Conservation (phyloP, 129 eudicot species). For the Helianthus tuberosus region DNA sequence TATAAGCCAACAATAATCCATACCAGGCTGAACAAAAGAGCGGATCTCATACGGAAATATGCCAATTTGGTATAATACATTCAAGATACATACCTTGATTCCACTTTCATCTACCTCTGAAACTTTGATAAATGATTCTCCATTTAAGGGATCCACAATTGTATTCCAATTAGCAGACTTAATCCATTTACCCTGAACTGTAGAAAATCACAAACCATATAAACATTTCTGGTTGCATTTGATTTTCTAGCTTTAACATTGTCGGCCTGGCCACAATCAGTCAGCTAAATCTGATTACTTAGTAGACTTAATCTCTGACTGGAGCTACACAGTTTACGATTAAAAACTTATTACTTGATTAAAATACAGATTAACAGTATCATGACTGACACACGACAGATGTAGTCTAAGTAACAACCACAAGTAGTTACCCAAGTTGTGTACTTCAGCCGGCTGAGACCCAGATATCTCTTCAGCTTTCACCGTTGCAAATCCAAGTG, state of each 20-base stretch:
- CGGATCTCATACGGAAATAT: neutral
- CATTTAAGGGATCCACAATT: constrained; percentile 86
- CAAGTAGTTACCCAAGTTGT: constrained; percentile 63
- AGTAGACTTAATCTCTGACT: constrained; percentile 16
- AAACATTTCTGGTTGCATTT: constrained; percentile 3
- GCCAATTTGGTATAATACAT: neutral
- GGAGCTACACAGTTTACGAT: constrained; percentile 5
- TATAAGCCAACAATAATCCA: constrained; percentile 17
- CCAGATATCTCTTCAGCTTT: constrained; percentile 81
- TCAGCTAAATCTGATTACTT: constrained; percentile 3
- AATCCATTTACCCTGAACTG: constrained; percentile 98
- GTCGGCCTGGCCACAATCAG: neutral
- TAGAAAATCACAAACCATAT: constrained; percentile 26
- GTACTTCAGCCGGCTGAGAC: constrained; percentile 88
- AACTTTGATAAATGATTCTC: constrained; percentile 87
- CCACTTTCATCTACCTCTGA: constrained; percentile 79
- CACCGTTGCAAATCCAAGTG: constrained; percentile 83
- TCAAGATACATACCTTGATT: constrained; percentile 54
- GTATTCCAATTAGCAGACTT: constrained; percentile 78
- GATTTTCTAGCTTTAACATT: neutral
- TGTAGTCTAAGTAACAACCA: neutral
- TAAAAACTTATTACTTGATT: neutral
- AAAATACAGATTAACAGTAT: constrained; percentile 14
- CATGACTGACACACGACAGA: neutral
- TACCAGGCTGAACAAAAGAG: constrained; percentile 6